phyloP scores from a whole-genome alignment of 805 yeast genomes.

The Saccharomycopsis vini region DNA sequence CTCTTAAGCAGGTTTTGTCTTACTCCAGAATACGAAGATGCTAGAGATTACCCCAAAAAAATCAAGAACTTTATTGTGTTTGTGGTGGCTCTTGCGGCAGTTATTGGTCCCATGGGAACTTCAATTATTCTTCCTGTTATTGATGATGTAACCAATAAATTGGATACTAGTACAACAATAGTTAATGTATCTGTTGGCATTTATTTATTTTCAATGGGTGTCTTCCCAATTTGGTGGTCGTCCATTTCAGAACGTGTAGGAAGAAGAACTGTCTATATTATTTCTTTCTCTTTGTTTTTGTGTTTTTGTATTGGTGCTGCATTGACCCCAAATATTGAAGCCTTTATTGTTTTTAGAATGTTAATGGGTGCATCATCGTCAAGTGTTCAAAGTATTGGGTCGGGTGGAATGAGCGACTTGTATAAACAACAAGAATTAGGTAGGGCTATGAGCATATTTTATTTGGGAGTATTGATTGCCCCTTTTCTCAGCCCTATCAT shows the following conservation, averaged over 20 bases:
- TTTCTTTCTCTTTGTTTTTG: constrained; percentile 54
- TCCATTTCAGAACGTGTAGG: constrained; percentile 69
- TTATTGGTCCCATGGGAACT: constrained; percentile 86
- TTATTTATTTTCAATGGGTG: constrained; percentile 62
- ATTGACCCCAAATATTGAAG: constrained; percentile 47
- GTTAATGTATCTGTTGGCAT: constrained; percentile 78
- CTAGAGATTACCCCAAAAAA: constrained; percentile 48
- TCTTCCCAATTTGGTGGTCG: constrained; percentile 88
- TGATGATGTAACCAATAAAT: constrained; percentile 43
- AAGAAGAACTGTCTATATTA: constrained; percentile 60
- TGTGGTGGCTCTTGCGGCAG: constrained; percentile 62
- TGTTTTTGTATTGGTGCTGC: constrained; percentile 71
- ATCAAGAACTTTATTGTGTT: constrained; percentile 49
- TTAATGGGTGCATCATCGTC: constrained; percentile 77
- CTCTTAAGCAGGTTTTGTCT: constrained; percentile 41
- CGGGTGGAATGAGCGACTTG: constrained; percentile 77
- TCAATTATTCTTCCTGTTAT: constrained; percentile 77
- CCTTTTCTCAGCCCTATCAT: constrained; percentile 73
- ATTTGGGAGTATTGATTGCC: constrained; percentile 73
- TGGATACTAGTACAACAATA: constrained; percentile 47
- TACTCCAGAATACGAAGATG: constrained; percentile 65
- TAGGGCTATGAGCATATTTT: constrained; percentile 67
- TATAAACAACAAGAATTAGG: constrained; percentile 64
- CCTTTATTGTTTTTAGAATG: constrained; percentile 61
- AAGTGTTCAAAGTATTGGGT: constrained; percentile 82